phyloP scores from a whole-genome alignment of 495 filamentous ascomycete species.

The Penicillium lividum region DNA sequence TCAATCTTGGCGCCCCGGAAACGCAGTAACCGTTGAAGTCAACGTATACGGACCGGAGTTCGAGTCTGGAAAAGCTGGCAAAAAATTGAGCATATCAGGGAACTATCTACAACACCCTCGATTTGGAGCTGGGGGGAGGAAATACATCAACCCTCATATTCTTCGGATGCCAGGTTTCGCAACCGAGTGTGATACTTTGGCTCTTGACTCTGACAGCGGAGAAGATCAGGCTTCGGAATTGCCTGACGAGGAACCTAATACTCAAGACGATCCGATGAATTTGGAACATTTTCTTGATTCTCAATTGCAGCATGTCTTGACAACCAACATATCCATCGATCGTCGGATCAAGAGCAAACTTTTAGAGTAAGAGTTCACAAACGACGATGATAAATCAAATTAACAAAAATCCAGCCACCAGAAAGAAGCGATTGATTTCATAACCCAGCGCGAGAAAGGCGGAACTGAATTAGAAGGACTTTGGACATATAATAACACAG shows the following conservation, averaged over 20 bases:
- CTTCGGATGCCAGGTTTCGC: neutral
- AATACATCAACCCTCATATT: conserved; percentile 6
- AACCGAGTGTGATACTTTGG: neutral
- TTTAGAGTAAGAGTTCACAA: neutral
- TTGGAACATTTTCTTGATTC: conserved; percentile 3
- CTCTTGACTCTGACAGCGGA: neutral
- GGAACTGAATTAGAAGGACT: conserved; percentile 3
- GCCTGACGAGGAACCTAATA: neutral
- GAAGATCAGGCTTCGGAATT: neutral
- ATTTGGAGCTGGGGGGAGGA: neutral
- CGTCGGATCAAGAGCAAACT: conserved; percentile 2
- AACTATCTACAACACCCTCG: conserved; percentile 7
- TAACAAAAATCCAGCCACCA: neutral
- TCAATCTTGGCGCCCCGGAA: neutral
- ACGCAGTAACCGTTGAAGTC: neutral
- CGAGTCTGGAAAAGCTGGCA: neutral
- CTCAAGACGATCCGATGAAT: neutral
- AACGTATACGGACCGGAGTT: neutral
- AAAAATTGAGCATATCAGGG: neutral
- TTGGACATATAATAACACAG: conserved; percentile 6
- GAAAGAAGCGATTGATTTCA: neutral
- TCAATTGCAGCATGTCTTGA: neutral
- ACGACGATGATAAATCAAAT: too few species aligned
- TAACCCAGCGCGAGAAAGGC: neutral
- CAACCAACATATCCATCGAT: conserved; percentile 6